Base-by-base conservation (phyloP, 139 green algal genomes). In the Chlorella sp. region DNA sequence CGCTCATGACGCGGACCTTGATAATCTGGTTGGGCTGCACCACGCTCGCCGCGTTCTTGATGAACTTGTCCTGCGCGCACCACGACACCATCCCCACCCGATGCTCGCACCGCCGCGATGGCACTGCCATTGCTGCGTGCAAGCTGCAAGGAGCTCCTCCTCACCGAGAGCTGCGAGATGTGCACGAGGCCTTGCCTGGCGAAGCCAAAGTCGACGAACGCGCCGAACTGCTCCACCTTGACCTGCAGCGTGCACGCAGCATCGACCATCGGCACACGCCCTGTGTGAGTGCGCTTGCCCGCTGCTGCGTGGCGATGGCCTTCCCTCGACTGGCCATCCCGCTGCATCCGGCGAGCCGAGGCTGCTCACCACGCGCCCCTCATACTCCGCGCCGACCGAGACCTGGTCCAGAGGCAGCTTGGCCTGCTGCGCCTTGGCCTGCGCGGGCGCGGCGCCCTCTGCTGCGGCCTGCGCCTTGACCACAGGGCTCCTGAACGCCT, bases 161-260 rank as follows among this genome's bases (percentile, higher is more conserved):
- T 23, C 34, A 87, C 83, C 73, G 77, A 55, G 17, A 96, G 82
- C 81, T 99, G 88, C 29, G 90, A 97, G 66, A 99, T 94, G 86
- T 99, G 95, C 20, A 98, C 82, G 29, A 99, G 87, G 51, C 91
- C 95, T 78, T 97, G 90, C 34, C 77, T 88, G 31, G 69, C 76
- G 30, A 83, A 80, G 35, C 91, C 92, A 71, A 98, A 91, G 79
- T 98, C 87, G 17, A 99, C 90, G 76, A 99, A 99, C 0, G 89
- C 91, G 32, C 95, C 95, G 75, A 93, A 99, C 3, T 75, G 27
- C 74, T 90, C 72, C 2, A 95, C 73, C 31, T 67, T 67, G 5
- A 50, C 79, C 88, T 92, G 83, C 75, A 74, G n/a, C n/a, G 59
- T 17, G 17, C 10, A 55, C 42, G 17, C 10, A 17, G 17, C 10